A percentile compares a stretch with the other conserved stretches of the same genome.
Evolutionary conservation across 345 rosid genomes (phyloP).

Genomic region (Aegle marmelos): DNA sequence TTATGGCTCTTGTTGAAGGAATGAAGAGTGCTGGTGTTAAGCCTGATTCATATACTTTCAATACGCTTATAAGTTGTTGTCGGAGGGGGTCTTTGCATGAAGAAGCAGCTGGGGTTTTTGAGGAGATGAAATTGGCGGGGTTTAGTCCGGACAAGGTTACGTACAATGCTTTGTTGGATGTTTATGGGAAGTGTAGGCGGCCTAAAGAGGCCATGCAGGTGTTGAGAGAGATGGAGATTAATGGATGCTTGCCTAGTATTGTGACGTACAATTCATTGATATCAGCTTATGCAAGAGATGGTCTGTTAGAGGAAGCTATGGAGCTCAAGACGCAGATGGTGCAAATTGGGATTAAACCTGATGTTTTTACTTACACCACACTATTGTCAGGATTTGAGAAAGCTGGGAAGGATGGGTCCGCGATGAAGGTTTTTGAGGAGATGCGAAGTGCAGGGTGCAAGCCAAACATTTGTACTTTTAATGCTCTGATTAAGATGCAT

Average conservation of each 20-base stretch:
- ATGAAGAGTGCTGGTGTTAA: constrained; percentile 62
- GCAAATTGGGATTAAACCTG: constrained; percentile 67
- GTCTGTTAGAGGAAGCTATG: constrained; percentile 71
- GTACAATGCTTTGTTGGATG: constrained; percentile 75
- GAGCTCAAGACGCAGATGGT: constrained; percentile 74
- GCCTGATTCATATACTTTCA: constrained; percentile 78
- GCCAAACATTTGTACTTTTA: constrained; percentile 91
- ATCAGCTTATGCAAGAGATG: constrained; percentile 82
- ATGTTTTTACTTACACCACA: constrained; percentile 94
- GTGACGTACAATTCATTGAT: constrained; percentile 87
- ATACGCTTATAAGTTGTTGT: constrained; percentile 85
- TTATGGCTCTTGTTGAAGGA: constrained; percentile 49
- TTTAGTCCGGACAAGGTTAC: constrained; percentile 81
- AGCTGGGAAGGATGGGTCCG: constrained; percentile 81
- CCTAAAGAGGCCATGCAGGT: constrained; percentile 84
- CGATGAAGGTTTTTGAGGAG: constrained; percentile 72
- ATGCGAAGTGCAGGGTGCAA: constrained; percentile 74
- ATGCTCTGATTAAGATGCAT: constrained; percentile 91
- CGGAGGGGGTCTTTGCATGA: constrained; percentile 76
- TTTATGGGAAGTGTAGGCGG: constrained; percentile 86
- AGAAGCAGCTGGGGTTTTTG: constrained; percentile 70
- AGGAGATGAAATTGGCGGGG: constrained; percentile 73
- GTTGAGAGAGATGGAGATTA: constrained; percentile 70
- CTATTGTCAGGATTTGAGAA: constrained; percentile 86
- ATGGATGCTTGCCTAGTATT: constrained; percentile 60